Base-by-base conservation (phyloP, 164 flowering plant genomes). In the Berberis thunbergii region DNA sequence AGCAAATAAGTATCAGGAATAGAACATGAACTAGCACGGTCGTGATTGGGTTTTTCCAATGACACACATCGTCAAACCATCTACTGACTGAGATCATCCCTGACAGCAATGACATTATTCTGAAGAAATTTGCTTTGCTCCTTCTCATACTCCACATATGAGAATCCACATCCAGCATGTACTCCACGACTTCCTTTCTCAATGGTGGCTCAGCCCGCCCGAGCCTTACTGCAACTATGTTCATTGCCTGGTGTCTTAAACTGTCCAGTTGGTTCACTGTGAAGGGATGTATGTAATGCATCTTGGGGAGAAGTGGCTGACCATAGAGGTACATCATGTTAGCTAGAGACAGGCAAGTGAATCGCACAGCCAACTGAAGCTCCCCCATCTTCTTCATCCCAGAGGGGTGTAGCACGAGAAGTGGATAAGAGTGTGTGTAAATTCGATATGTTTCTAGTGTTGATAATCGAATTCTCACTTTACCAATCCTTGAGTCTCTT, bases 81-180 rank as follows among this genome's bases (percentile, higher is more conserved):
- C 8, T 46, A 8, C 4, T 4, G 8, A 46, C 49, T 4, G 4
- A 4, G 8, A 46, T 46, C 8, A 46, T 46, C 4, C 49, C 49
- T 4, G 6, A 4, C 49, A 46, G 49, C 6, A 46, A 4, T 46
- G 6, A 4, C 49, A 46, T 46, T 4, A 46, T 46, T 8, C 49
- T 46, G 49, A 46, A 46, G 8, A 46, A 46, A 46, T 46, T 46
- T 4, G 49, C 49, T 46, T 46, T 46, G 49, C 49, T 46, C 1
- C 49, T 46, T 8, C 49, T 46, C 49, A 46, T 46, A 8, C 49
- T 46, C 49, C 49, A 46, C 49, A 46, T 46, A 46, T 46, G 49
- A 46, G 49, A 53, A 53, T 53, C n/a, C 55, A 53, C 55, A 53
- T 53, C 55, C 11, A 53, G 11, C 55, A 53, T 53, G n/a, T 53